A percentile compares a stretch with the other conserved stretches of the same genome.
phyloP scores from a whole-genome alignment of 2,329 filamentous ascomycete species.

The Fusarium buharicum region DNA sequence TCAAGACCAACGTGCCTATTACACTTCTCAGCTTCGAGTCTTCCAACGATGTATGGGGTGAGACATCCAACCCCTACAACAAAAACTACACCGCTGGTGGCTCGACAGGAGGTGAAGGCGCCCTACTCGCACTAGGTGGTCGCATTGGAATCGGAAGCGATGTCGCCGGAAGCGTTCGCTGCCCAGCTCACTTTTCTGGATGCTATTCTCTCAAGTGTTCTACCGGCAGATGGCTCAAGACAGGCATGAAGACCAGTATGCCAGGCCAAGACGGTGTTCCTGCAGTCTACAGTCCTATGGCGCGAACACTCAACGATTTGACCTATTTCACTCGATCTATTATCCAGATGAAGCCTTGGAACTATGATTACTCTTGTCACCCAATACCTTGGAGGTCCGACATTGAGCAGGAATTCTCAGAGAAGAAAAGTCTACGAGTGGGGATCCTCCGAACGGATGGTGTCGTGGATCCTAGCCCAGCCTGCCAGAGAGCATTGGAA shows the following conservation, averaged over 20 bases:
- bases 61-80: conserved; percentile 84
- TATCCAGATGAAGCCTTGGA: conserved; percentile 86
- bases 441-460: conserved; percentile 83
- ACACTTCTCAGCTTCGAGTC: conserved; percentile 90
- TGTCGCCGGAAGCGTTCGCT: conserved; percentile 88
- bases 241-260: conserved; percentile 87
- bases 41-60: conserved; percentile 81
- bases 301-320: conserved; percentile 83
- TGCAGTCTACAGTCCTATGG: conserved; percentile 92
- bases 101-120: conserved; percentile 86
- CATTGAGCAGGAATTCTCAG: conserved; percentile 66
- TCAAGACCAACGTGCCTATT: conserved; percentile 90
- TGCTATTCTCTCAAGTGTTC: conserved; percentile 89
- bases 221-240: conserved; percentile 89
- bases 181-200: conserved; percentile 88
- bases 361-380: conserved; percentile 86
- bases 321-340: conserved; percentile 84
- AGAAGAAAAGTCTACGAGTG: conserved; percentile 73
- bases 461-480: conserved; percentile 87
- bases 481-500: conserved; percentile 80
- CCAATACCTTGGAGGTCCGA: conserved; percentile 81
- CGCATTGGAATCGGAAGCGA: conserved; percentile 91
- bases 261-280: conserved; percentile 90
- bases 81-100: conserved; percentile 87
- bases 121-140: conserved; percentile 82